These are phyloP conservation scores for Pseudognaphalium luteoalbum DNA, from an alignment of 129 eudicot species.

Conservation along the genomic window DNA sequence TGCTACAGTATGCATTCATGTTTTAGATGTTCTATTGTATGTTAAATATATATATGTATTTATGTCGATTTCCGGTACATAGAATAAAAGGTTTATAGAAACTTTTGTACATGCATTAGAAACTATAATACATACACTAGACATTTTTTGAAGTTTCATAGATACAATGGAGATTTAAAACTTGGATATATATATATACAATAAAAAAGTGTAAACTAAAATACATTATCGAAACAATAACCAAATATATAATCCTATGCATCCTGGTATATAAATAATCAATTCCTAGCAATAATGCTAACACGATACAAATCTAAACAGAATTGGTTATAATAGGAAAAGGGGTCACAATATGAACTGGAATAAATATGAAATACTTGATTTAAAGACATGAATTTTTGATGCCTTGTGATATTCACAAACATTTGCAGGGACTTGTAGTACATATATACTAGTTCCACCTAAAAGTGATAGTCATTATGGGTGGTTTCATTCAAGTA, in stretches of 20 bases:
- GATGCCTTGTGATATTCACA: neutral
- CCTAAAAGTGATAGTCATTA: slow-evolving; percentile 5
- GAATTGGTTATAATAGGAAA: neutral
- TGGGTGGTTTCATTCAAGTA: slow-evolving; percentile 7
- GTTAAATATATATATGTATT: too few species aligned
- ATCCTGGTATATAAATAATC: neutral
- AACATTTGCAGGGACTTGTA: neutral
- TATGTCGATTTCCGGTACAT: too few species aligned
- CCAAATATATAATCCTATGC: neutral
- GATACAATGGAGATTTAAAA: too few species aligned
- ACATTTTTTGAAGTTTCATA: too few species aligned
- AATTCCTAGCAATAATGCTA: neutral
- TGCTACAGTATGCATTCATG: too few species aligned
- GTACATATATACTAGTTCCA: neutral
- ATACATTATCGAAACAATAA: too few species aligned
- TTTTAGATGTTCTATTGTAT: too few species aligned
- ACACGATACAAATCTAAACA: neutral
- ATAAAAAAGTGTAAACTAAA: too few species aligned
- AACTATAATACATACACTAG: too few species aligned
- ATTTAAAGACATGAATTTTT: neutral
- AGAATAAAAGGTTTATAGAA: too few species aligned
- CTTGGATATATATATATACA: too few species aligned
- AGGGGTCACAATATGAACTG: neutral
- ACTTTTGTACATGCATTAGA: too few species aligned
- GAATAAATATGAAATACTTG: neutral